Base-by-base conservation (phyloP, 2,329 filamentous ascomycete species). In the Fusarium clavum region DNA sequence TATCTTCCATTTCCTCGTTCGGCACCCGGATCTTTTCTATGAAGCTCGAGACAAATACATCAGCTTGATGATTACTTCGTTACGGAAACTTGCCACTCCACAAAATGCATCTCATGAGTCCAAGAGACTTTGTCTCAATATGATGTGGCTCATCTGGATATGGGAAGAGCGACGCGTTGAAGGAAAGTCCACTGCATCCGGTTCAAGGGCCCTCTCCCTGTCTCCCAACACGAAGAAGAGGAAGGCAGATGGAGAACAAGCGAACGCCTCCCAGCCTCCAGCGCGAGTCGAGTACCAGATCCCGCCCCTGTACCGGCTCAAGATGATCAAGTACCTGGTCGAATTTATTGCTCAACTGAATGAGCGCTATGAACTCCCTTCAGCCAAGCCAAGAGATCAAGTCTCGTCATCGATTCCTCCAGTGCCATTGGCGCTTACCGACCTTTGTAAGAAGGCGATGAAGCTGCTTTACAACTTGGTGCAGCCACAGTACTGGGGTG, bases 1-100 rank as follows among this genome's bases (percentile, higher is more conserved):
- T 82, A 98, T 99, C 74, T 98, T 98, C 83, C 92, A 98, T 76
- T 99, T 99, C 81, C 85, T 99, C 34, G 95, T 98, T 38, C 90
- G 93, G 60, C 95, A 99, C 77, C 92, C 94, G 0, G 91, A 96
- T 75, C 84, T 99, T 7, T 99, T 99, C 82, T 99, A 97, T 73
- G 95, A 98, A 69, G 94, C 94, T 2, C 87, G 96, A 57, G 96
- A 99, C 71, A 94, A 95, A 76, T 97, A 98, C 71, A 90, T 94
- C 7, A 88, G 92, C 60, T 88, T 96, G 69, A 97, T 99, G 77
- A 94, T 99, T 59, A 91, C 91, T 2, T 95, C 94, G 6, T 84
- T 99, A 38, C 88, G 92, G 55, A 98, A 98, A 80, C 93, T 99
- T 57, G 94, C 94, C 1, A 87, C 88, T 24, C 90, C 93, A 6